Conservation (phyloP, 1,284 basidiomycete genomes). For the Marasmius tenuissimus region DNA sequence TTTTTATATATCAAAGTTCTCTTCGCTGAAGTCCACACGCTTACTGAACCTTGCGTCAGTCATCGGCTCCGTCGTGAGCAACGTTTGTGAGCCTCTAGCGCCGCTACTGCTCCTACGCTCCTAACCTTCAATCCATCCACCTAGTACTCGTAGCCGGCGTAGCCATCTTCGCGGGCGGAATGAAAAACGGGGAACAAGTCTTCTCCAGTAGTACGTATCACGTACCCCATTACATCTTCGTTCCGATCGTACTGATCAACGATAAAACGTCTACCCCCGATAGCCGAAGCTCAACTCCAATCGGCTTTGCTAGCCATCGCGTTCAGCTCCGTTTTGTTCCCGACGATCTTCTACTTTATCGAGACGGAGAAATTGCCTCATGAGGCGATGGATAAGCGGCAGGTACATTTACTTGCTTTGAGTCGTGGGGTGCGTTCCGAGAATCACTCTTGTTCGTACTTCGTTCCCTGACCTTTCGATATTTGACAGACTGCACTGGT, state of each 20-base stretch:
- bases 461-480: neutral
- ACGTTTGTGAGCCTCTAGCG: neutral
- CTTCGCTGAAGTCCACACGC: neutral
- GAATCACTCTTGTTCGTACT: neutral
- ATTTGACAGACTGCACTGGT: neutral
- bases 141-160: conserved; percentile 6
- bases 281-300: conserved; percentile 6
- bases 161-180: conserved; percentile 1
- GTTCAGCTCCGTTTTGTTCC: conserved; percentile 3
- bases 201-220: conserved; percentile 2
- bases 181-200: neutral
- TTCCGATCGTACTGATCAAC: neutral
- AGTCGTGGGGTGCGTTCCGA: neutral
- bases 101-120: neutral
- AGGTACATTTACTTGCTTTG: neutral
- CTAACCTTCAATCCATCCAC: neutral
- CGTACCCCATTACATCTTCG: neutral
- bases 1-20: neutral
- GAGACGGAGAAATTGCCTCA: neutral
- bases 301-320: conserved; percentile 2
- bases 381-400: neutral
- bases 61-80: conserved; percentile 6
- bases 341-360: conserved; percentile 3
- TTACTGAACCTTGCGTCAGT: neutral
- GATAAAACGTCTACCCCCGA: neutral